These are phyloP conservation scores for Alternaria sp. DNA, from an alignment of 2,329 filamentous ascomycete genomes.

Conservation along the genomic window DNA sequence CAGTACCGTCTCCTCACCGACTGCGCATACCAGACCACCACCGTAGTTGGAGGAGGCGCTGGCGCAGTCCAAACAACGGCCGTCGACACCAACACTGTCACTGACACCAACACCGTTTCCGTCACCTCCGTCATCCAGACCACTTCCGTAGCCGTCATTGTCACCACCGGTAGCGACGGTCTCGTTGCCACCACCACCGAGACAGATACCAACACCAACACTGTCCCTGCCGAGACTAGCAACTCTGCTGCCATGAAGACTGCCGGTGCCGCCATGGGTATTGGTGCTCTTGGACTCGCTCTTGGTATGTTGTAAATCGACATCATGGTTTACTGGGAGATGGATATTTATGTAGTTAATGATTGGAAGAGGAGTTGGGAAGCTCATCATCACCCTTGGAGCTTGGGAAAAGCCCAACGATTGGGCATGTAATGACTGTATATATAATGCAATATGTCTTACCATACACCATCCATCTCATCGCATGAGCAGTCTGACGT, in stretches of 20 bases:
- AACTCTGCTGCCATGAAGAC: conserved; percentile 20
- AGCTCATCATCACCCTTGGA: neutral
- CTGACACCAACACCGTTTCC: neutral
- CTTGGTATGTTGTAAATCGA: conserved; percentile 23
- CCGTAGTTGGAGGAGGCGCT: neutral
- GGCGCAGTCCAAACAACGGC: neutral
- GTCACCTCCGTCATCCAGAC: neutral
- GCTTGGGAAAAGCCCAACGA: neutral
- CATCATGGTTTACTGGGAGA: neutral
- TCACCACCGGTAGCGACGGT: conserved; percentile 11
- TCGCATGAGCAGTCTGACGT: neutral
- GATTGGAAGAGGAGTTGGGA: neutral
- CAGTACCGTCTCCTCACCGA: neutral
- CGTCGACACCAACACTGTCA: neutral
- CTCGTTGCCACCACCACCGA: neutral
- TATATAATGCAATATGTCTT: neutral
- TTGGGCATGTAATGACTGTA: neutral
- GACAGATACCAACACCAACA: neutral
- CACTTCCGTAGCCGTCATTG: neutral
- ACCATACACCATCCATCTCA: neutral
- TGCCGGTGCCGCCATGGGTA: conserved; percentile 25
- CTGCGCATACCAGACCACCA: conserved; percentile 1
- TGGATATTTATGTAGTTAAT: neutral
- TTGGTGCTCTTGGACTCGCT: conserved; percentile 27
- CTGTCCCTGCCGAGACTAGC: neutral